A percentile compares a stretch with the other conserved stretches of the same genome.
phyloP scores from a whole-genome alignment of 768 basidiomycete species.

The Rhodotorula sphaerocarpa region DNA sequence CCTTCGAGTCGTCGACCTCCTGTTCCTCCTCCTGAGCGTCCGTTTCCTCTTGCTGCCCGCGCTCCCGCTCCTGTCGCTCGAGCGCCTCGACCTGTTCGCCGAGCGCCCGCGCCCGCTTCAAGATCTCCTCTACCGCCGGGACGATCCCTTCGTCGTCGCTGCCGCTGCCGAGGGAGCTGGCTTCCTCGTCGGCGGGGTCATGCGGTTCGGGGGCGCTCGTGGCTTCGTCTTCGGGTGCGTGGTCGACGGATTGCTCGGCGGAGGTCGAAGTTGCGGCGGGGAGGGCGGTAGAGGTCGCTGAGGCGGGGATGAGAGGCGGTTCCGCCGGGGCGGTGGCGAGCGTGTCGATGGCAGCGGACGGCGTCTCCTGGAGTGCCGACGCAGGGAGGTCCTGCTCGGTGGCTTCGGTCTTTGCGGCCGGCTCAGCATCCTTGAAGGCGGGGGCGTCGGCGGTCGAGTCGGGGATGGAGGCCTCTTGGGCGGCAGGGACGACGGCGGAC shows the following conservation, averaged over 20 bases:
- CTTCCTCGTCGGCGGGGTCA: neutral
- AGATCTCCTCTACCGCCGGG: too few relatives aligned
- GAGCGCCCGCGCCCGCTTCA: neutral
- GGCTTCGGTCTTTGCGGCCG: too few relatives aligned
- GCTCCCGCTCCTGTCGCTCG: neutral
- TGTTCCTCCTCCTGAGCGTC: neutral
- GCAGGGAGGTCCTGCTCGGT: too few relatives aligned
- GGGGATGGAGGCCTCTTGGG: too few relatives aligned
- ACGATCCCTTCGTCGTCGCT: too few relatives aligned
- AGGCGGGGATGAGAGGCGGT: neutral
- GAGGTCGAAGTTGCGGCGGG: neutral
- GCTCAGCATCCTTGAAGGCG: too few relatives aligned
- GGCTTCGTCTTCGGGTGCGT: too few relatives aligned
- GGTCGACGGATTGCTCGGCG: too few relatives aligned
- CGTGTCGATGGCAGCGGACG: neutral
- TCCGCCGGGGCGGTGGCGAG: neutral
- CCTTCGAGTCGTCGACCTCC: neutral
- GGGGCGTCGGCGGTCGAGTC: too few relatives aligned
- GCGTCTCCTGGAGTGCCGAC: too few relatives aligned
- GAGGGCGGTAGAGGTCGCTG: neutral
- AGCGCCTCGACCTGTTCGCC: neutral
- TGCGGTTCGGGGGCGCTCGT: neutral
- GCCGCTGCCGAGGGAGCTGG: too few relatives aligned
- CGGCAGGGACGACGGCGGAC: too few relatives aligned
- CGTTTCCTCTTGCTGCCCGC: neutral